Conservation (phyloP, 169 alveolate species). For the Cryptosporidium xiaoi region DNA sequence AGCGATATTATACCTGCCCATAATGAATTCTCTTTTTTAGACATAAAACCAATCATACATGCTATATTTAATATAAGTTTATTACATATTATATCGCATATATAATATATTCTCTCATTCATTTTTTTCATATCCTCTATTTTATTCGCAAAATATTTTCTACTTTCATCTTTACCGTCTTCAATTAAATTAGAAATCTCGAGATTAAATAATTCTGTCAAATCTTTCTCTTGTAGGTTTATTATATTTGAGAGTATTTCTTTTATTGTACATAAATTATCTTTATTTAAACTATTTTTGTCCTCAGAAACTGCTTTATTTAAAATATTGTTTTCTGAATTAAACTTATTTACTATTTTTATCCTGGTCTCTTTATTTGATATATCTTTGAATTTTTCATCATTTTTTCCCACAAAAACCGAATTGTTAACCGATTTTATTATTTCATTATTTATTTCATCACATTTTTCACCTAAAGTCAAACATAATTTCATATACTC, state of each 20-base stretch:
- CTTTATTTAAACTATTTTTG: conserved; percentile 2
- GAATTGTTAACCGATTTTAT: conserved; percentile 1
- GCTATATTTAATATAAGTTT: conserved; percentile 17
- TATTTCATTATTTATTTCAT: conserved; percentile 2
- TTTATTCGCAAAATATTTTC: too few species aligned
- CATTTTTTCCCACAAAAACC: not conserved
- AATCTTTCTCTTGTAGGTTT: conserved; percentile 44
- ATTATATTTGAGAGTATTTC: conserved; percentile 8
- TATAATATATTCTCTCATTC: conserved; percentile 5
- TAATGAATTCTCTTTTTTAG: conserved; percentile 30
- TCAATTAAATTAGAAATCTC: not conserved
- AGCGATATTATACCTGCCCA: conserved; percentile 57
- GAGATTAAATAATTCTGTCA: conserved; percentile 1
- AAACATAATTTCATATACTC: not conserved
- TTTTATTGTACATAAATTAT: not conserved
- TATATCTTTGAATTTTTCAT: conserved; percentile 2
- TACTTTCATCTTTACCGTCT: not conserved
- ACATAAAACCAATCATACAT: conserved; percentile 36
- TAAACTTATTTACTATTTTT: conserved; percentile 2
- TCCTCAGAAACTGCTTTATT: not conserved
- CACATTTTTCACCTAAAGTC: not conserved
- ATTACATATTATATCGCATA: conserved; percentile 29
- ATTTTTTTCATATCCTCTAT: conserved; percentile 2
- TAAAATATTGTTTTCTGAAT: not conserved
- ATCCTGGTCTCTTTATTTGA: conserved; percentile 6